A percentile compares a stretch with the other conserved stretches of the same genome.
Evolutionary conservation across 495 filamentous ascomycete genomes (phyloP).

Genomic region (Parachaetomium inaequale): DNA sequence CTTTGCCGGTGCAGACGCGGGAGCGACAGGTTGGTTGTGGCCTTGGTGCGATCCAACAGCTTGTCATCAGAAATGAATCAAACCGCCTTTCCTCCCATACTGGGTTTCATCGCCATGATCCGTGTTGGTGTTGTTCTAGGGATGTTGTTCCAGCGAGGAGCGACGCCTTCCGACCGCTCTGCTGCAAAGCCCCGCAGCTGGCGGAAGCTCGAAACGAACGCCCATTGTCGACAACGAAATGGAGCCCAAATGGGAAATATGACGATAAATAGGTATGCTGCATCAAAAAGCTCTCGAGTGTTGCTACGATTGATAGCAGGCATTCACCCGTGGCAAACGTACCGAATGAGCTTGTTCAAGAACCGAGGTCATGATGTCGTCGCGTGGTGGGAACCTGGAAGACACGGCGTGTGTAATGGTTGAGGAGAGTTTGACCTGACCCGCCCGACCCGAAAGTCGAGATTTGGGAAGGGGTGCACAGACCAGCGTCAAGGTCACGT

Average conservation of each 20-base stretch:
- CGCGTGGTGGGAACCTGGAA: background rate
- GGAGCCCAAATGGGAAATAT: background rate
- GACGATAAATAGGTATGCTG: background rate
- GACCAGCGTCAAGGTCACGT: background rate
- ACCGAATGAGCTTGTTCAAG: background rate
- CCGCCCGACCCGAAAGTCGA: background rate
- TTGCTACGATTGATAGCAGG: background rate
- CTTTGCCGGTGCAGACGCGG: background rate
- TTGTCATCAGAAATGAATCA: background rate
- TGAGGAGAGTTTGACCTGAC: background rate
- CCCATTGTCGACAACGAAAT: background rate
- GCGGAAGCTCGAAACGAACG: background rate
- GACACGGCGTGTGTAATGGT: no score
- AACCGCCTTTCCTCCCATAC: background rate
- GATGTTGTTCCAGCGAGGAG: background rate
- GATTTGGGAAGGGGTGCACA: background rate
- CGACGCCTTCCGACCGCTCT: background rate
- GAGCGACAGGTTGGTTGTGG: background rate
- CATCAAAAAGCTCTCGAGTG: background rate
- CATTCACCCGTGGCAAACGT: background rate
- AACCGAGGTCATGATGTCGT: background rate
- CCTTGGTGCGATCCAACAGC: background rate
- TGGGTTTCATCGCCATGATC: background rate
- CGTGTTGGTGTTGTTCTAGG: background rate
- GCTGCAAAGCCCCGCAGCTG: background rate